Conservation (phyloP, 2,329 filamentous ascomycete species). For the Xylaria hypoxylon region DNA sequence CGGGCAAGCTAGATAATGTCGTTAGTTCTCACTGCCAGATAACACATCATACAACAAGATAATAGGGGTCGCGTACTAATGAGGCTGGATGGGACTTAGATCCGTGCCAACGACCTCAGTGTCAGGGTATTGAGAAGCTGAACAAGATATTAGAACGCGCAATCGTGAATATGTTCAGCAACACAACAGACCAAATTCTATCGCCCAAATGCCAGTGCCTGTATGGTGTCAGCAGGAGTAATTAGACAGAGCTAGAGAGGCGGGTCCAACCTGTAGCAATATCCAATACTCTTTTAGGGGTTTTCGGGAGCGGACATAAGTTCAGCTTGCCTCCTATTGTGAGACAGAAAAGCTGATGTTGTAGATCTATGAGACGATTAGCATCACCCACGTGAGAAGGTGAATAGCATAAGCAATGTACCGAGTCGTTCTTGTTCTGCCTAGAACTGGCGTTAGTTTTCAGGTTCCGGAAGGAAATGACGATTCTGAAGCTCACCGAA, state of each 20-base stretch:
- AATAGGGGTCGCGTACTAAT: slow-evolving; percentile 45
- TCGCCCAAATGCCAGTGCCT: slow-evolving; percentile 63
- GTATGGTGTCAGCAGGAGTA: slow-evolving; percentile 25
- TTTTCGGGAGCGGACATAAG: slow-evolving; percentile 57
- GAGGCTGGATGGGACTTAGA: slow-evolving; percentile 60
- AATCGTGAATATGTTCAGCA: background rate
- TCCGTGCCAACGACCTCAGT: slow-evolving; percentile 57
- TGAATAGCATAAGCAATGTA: slow-evolving; percentile 20
- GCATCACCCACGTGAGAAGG: background rate
- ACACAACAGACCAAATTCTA: slow-evolving; percentile 55
- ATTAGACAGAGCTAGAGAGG: background rate
- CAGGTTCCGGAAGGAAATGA: background rate
- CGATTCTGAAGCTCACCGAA: slow-evolving; percentile 36
- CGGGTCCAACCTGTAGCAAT: slow-evolving; percentile 54
- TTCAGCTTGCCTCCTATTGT: slow-evolving; percentile 56
- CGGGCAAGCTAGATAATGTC: slow-evolving; percentile 55
- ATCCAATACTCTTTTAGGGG: slow-evolving; percentile 59
- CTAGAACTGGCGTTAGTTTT: slow-evolving; percentile 35
- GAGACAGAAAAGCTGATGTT: slow-evolving; percentile 56
- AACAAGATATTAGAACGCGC: slow-evolving; percentile 6
- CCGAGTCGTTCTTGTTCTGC: slow-evolving; percentile 51
- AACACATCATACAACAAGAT: too few species aligned
- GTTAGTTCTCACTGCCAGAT: slow-evolving; percentile 10
- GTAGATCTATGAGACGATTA: slow-evolving; percentile 51
- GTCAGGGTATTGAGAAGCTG: slow-evolving; percentile 55